Conservation (phyloP, 1,284 basidiomycete genomes). For the Cryptococcus jaspeensis region DNA sequence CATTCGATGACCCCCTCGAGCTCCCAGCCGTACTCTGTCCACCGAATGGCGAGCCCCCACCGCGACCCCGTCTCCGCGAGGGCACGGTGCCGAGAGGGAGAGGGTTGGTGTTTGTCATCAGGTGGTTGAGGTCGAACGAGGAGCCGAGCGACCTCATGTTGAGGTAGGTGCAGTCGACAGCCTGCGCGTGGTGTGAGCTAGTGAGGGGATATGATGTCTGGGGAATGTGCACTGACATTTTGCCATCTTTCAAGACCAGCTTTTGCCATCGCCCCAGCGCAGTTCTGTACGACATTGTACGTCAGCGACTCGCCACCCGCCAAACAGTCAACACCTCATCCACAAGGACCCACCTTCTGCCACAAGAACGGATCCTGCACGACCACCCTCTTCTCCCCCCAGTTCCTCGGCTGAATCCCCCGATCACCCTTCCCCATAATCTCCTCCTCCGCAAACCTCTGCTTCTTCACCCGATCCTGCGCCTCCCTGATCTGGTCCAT, state of each 20-base stretch:
- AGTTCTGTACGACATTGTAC: conserved; percentile 7
- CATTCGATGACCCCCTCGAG: no score
- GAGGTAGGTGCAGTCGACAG: conserved; percentile 8
- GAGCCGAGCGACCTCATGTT: neutral
- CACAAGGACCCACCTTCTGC: conserved; percentile 42
- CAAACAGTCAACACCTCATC: neutral
- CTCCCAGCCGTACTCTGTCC: no score
- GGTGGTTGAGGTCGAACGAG: neutral
- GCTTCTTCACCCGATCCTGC: conserved; percentile 9
- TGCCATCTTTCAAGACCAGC: conserved; percentile 15
- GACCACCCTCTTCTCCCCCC: conserved; percentile 37
- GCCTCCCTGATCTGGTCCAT: conserved; percentile 3
- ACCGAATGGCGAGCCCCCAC: conserved; percentile 16
- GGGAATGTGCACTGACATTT: conserved; percentile 5
- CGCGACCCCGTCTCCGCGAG: conserved; percentile 16
- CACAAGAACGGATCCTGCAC: conserved; percentile 52
- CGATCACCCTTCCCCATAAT: conserved; percentile 32
- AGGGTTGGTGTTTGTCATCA: neutral
- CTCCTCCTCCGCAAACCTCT: conserved; percentile 15
- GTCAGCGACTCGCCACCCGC: neutral
- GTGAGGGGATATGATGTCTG: neutral
- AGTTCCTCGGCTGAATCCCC: conserved; percentile 38
- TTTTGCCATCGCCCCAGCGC: conserved; percentile 14
- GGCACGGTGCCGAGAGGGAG: neutral
- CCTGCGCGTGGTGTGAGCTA: conserved; percentile 3